A percentile compares a stretch with the other conserved stretches of the same genome.
Conservation (phyloP, 352 stramenopile genomes). For the Globisporangium recalcitrans region DNA sequence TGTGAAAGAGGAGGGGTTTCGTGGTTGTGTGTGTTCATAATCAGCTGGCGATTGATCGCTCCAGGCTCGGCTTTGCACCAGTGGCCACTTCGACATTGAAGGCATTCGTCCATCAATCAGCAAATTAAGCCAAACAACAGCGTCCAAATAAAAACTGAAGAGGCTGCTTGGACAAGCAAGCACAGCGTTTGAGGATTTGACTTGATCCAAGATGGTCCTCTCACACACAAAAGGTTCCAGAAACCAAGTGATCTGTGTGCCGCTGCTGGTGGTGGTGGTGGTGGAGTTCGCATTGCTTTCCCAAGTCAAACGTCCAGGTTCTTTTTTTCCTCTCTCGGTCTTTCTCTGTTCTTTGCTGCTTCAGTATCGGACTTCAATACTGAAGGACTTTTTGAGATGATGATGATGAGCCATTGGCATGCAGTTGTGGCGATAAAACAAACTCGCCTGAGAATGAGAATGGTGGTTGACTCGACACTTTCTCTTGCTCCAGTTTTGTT, state of each 20-base stretch:
- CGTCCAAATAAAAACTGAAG: not conserved
- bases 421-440: not conserved
- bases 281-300: not conserved
- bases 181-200: not conserved
- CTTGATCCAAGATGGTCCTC: not conserved
- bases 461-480: not conserved
- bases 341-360: not conserved
- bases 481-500: not conserved
- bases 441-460: not conserved
- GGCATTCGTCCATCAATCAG: not conserved
- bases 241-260: not conserved
- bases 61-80: not conserved
- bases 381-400: slow-evolving; percentile 2
- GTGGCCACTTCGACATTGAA: not conserved
- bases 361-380: slow-evolving; percentile 5
- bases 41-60: not conserved
- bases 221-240: not conserved
- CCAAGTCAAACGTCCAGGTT: not conserved
- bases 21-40: not conserved
- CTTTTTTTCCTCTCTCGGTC: not conserved
- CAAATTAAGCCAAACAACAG: not conserved
- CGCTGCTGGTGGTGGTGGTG: not conserved
- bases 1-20: not conserved
- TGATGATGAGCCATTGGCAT: not conserved
- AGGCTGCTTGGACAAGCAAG: not conserved